Percentiles rank a stretch among this genome's conserved stretches.
These are phyloP conservation scores for Arabidopsis suecica DNA, from an alignment of 345 rosid genomes.

Conservation along the genomic window DNA sequence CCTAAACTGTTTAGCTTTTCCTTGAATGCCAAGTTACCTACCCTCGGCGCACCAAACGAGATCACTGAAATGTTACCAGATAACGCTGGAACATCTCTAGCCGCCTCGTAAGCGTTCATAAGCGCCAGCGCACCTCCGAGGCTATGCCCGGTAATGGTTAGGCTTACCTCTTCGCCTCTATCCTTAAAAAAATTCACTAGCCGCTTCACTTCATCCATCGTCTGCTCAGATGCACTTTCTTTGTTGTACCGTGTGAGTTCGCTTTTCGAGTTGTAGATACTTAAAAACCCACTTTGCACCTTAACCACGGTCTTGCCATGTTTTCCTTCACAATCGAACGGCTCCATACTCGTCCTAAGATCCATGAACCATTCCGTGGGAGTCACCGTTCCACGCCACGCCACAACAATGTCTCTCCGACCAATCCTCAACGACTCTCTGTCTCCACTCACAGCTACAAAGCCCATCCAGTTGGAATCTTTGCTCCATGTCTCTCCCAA, in stretches of 20 bases:
- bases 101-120: slow-evolving; percentile 61
- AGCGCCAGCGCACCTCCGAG: slow-evolving; percentile 71
- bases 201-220: slow-evolving; percentile 58
- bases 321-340: slow-evolving; percentile 31
- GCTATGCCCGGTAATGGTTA: slow-evolving; percentile 66
- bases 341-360: slow-evolving; percentile 51
- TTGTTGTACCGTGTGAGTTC: slow-evolving; percentile 60
- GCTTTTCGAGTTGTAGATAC: slow-evolving; percentile 59
- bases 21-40: slow-evolving; percentile 66
- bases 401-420: slow-evolving; percentile 63
- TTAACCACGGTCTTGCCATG: slow-evolving; percentile 46
- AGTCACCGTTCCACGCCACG: slow-evolving; percentile 75
- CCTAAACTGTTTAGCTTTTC: slow-evolving; percentile 52
- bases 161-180: slow-evolving; percentile 60
- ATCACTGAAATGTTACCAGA: slow-evolving; percentile 54
- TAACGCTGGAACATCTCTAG: slow-evolving; percentile 49
- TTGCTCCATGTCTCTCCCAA: slow-evolving; percentile 68
- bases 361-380: slow-evolving; percentile 69
- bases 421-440: slow-evolving; percentile 55
- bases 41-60: slow-evolving; percentile 71
- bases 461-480: slow-evolving; percentile 80
- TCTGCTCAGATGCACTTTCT: slow-evolving; percentile 63
- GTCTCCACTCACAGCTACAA: slow-evolving; percentile 60
- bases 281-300: slow-evolving; percentile 62
- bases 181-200: slow-evolving; percentile 44